phyloP scores from a whole-genome alignment of 768 basidiomycete species.

The Mycena epipterygia region DNA sequence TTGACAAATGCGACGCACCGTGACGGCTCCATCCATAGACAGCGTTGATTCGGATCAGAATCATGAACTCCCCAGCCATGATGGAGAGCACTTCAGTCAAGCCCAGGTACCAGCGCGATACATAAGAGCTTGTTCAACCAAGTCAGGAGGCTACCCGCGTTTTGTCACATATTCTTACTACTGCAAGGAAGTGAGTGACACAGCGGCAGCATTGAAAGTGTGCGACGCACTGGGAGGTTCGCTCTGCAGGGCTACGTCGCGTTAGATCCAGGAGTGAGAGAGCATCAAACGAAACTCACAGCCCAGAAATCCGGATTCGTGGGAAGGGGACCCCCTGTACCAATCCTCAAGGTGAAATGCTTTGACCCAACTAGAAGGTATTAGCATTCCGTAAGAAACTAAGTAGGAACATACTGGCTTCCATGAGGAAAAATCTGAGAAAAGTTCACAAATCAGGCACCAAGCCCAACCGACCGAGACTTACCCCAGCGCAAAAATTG shows the following conservation, averaged over 20 bases:
- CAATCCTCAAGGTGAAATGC: constrained; percentile 9
- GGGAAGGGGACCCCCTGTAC: constrained; percentile 10
- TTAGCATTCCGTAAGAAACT: constrained; percentile 4
- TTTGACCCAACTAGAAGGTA: constrained; percentile 9
- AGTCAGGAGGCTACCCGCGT: constrained; percentile 13
- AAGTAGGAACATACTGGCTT: constrained; percentile 17
- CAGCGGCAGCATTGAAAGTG: constrained; percentile 8
- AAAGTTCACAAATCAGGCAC: constrained; percentile 5
- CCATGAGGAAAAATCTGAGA: constrained; percentile 22
- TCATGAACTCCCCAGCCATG: constrained; percentile 21
- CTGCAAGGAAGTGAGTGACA: constrained; percentile 13
- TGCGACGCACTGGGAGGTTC: constrained; percentile 17
- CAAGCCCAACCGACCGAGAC: constrained; percentile 12
- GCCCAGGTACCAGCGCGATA: constrained; percentile 18
- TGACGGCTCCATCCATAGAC: constrained; percentile 20
- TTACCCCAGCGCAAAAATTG: constrained; percentile 18
- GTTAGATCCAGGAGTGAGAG: constrained; percentile 11
- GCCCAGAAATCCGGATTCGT: constrained; percentile 14
- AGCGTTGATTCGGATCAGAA: constrained; percentile 19
- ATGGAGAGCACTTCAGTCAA: constrained; percentile 22
- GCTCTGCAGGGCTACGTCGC: constrained; percentile 10
- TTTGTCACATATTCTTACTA: constrained; percentile 12
- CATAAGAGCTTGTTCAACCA: constrained; percentile 15
- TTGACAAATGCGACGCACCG: constrained; percentile 13
- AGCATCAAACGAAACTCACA: constrained; percentile 15